Conservation (phyloP, 2,329 filamentous ascomycete genomes). For the Sclerotinia subarctica region DNA sequence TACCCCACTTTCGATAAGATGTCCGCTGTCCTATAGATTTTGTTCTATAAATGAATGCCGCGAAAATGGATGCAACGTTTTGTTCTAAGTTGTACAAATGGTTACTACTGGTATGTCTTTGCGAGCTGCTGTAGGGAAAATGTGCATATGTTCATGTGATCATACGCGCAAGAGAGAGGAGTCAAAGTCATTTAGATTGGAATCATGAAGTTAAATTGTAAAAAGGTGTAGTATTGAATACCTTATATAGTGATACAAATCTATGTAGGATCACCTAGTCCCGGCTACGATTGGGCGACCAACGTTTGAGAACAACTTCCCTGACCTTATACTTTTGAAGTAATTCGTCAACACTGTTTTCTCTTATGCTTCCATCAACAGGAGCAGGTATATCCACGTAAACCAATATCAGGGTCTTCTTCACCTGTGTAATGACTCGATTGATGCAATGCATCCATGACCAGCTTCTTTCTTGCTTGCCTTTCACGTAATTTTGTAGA, state of each 20-base stretch:
- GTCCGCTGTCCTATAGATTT: background rate
- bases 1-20: constrained; percentile 5
- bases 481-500: constrained; percentile 50
- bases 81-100: background rate
- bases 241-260: background rate
- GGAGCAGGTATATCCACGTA: constrained; percentile 89
- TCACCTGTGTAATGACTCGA: constrained; percentile 82
- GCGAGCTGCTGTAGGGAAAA: no score
- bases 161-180: background rate
- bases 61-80: constrained; percentile 18
- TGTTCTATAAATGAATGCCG: no score
- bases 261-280: background rate
- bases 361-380: constrained; percentile 44
- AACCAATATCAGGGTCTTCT: constrained; percentile 82
- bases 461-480: constrained; percentile 58
- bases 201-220: background rate
- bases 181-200: background rate
- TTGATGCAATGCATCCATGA: constrained; percentile 87
- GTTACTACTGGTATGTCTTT: no score
- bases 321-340: constrained; percentile 71
- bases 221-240: background rate
- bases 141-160: background rate
- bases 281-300: constrained; percentile 68
- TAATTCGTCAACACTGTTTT: constrained; percentile 57
- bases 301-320: constrained; percentile 78